phyloP scores from a whole-genome alignment of 805 yeast genomes.

The Ogataea nakhonphanomensis region DNA sequence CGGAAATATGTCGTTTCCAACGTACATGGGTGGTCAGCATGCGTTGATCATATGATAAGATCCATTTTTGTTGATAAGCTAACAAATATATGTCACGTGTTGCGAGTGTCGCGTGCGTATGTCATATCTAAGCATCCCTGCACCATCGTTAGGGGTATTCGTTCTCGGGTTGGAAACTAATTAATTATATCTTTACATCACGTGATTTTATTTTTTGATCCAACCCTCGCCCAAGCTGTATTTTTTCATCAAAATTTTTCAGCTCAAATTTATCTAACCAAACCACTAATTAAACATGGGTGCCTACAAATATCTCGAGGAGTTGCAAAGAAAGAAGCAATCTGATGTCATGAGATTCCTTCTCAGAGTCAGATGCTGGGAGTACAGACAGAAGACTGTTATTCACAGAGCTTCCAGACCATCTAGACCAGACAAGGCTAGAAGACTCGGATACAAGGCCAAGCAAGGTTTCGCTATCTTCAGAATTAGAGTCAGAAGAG shows the following conservation, averaged over 20 bases:
- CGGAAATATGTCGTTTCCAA: too few relatives aligned
- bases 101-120: too few relatives aligned
- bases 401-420: slow-evolving; percentile 99
- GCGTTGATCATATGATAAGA: too few relatives aligned
- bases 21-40: too few relatives aligned
- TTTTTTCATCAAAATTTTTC: slow-evolving; percentile 10
- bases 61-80: too few relatives aligned
- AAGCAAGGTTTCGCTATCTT: slow-evolving; percentile 98
- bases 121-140: too few relatives aligned
- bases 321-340: slow-evolving; percentile 99
- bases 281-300: slow-evolving; percentile 60
- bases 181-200: background rate
- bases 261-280: background rate
- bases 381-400: slow-evolving; percentile 98
- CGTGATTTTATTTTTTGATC: background rate
- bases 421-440: slow-evolving; percentile 99
- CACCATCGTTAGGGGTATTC: too few relatives aligned
- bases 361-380: slow-evolving; percentile 99
- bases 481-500: slow-evolving; percentile 99
- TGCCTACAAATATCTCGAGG: slow-evolving; percentile 99
- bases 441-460: slow-evolving; percentile 99
- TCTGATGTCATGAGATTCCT: slow-evolving; percentile 98
- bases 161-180: too few relatives aligned
- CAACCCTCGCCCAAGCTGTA: background rate
- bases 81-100: too few relatives aligned